These are phyloP conservation scores for Mycena sp. DNA, from an alignment of 1,284 basidiomycete genomes.

Conservation along the genomic window DNA sequence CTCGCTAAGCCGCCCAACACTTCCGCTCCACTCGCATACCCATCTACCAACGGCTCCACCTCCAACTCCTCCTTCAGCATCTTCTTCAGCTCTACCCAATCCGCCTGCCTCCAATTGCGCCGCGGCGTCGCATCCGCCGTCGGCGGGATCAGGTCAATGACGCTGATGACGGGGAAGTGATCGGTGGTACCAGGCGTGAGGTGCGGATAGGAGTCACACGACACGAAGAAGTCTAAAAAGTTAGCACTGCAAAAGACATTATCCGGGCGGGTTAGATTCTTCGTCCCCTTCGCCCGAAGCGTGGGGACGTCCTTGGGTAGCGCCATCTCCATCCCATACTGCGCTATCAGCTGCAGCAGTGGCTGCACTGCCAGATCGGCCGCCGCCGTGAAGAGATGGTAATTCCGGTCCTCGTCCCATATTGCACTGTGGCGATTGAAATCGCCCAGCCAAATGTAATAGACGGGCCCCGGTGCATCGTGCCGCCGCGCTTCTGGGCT, in stretches of 20 bases:
- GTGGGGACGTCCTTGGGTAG: slow-evolving; percentile 40
- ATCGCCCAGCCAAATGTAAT: slow-evolving; percentile 45
- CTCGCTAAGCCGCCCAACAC: not conserved
- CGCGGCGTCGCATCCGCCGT: no score
- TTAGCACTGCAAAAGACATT: slow-evolving; percentile 42
- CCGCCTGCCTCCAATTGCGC: slow-evolving; percentile 17
- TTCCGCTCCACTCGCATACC: slow-evolving; percentile 2
- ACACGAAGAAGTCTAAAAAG: not conserved
- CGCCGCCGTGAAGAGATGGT: slow-evolving; percentile 41
- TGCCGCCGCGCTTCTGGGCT: not conserved
- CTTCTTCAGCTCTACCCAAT: slow-evolving; percentile 13
- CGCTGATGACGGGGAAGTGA: slow-evolving; percentile 9
- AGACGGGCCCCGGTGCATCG: slow-evolving; percentile 15
- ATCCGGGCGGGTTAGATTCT: slow-evolving; percentile 44
- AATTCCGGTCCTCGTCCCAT: slow-evolving; percentile 46
- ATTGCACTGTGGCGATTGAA: slow-evolving; percentile 42
- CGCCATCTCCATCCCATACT: slow-evolving; percentile 34
- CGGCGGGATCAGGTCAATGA: not conserved
- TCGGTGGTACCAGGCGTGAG: not conserved
- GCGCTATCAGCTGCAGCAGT: slow-evolving; percentile 33
- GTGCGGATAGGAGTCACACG: not conserved
- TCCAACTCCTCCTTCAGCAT: not conserved
- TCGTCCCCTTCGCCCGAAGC: slow-evolving; percentile 28
- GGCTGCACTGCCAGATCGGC: not conserved
- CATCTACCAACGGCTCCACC: not conserved